Percentiles rank a stretch among this genome's conserved stretches.
These are phyloP conservation scores for Albizia julibrissin DNA, from an alignment of 306 rosid species.

Conservation along the genomic window DNA sequence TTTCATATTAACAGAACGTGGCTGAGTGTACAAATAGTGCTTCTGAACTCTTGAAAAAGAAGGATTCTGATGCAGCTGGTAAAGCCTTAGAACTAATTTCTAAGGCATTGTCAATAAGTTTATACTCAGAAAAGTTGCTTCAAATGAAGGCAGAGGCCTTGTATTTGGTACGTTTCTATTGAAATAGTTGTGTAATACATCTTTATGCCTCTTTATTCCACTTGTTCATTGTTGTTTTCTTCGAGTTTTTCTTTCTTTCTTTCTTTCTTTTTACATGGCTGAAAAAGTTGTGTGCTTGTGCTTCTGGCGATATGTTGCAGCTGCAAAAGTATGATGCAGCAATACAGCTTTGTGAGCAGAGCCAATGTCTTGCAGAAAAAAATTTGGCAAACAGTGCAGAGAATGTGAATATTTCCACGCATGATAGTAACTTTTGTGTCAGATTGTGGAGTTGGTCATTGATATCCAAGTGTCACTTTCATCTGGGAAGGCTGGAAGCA, in stretches of 20 bases:
- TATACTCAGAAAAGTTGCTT: constrained; percentile 80
- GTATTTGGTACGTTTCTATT: constrained; percentile 53
- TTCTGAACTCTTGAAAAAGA: constrained; percentile 63
- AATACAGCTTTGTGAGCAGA: constrained; percentile 75
- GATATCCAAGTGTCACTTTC: constrained; percentile 83
- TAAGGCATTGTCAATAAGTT: constrained; percentile 71
- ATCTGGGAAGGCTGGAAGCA: constrained; percentile 82
- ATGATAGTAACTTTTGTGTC: constrained; percentile 40
- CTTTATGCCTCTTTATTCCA: constrained; percentile 13
- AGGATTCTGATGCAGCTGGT: constrained; percentile 65
- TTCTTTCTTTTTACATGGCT: constrained; percentile 11
- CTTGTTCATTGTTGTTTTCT: background rate
- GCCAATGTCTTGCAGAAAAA: constrained; percentile 71
- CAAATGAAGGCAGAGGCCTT: constrained; percentile 91
- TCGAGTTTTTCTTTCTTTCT: background rate
- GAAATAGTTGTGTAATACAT: constrained; percentile 25
- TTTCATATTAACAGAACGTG: constrained; percentile 63
- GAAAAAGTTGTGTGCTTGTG: constrained; percentile 34
- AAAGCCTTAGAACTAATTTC: constrained; percentile 65
- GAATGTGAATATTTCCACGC: constrained; percentile 37
- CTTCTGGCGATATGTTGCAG: constrained; percentile 55
- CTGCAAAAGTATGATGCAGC: constrained; percentile 74
- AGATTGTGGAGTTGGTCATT: constrained; percentile 83
- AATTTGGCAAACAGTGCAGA: constrained; percentile 43
- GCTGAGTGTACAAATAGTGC: constrained; percentile 52